Conservation (phyloP, 257 asterid genomes). For the Coffea eugenioides region DNA sequence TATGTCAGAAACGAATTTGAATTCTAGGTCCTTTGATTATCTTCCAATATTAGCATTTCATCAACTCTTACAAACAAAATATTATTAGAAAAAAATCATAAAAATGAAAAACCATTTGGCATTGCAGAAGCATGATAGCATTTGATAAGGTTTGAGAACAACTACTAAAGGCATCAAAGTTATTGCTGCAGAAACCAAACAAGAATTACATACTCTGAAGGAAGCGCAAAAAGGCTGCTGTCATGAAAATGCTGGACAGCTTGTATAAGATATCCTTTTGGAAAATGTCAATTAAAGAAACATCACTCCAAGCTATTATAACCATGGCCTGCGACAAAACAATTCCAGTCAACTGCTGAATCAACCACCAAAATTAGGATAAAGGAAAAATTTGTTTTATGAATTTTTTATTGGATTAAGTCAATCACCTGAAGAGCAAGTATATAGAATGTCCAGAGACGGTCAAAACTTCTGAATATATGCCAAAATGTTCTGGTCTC, state of each 20-base stretch:
- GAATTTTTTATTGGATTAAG: slow-evolving; percentile 21
- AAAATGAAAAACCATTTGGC: not conserved
- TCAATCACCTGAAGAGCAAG: slow-evolving; percentile 74
- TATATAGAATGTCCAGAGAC: slow-evolving; percentile 87
- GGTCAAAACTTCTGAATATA: slow-evolving; percentile 88
- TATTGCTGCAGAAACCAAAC: too few relatives aligned
- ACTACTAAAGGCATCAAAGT: not conserved
- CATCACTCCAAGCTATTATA: slow-evolving; percentile 76
- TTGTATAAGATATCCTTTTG: slow-evolving; percentile 48
- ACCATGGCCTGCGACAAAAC: slow-evolving; percentile 63
- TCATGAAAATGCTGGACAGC: slow-evolving; percentile 84
- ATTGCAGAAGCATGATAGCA: not conserved
- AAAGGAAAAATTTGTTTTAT: not conserved
- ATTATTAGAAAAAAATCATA: not conserved
- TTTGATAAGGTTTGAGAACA: not conserved
- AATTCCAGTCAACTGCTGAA: slow-evolving; percentile 8
- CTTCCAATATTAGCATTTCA: not conserved
- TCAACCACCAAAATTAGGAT: slow-evolving; percentile 17
- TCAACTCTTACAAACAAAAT: not conserved
- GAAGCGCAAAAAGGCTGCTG: slow-evolving; percentile 85
- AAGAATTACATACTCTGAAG: slow-evolving; percentile 68
- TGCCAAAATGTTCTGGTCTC: slow-evolving; percentile 98
- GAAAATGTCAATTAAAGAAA: slow-evolving; percentile 58
- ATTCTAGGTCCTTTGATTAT: too few relatives aligned
- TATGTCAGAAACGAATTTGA: not conserved